Evolutionary conservation across 805 yeast genomes (phyloP).

Genomic region (Jamesozyma lodderae): DNA sequence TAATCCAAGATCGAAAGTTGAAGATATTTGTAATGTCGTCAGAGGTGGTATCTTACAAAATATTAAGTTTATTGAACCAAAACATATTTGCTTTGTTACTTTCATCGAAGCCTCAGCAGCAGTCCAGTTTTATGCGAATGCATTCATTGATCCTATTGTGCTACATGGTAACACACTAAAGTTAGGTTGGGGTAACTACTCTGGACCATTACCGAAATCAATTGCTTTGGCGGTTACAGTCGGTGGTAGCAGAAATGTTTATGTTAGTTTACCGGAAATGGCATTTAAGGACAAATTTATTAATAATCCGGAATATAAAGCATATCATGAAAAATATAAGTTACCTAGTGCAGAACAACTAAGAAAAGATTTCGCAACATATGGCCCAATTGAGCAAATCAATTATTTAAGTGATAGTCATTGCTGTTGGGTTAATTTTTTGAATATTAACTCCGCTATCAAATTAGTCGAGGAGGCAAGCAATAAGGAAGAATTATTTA

Average conservation of each 20-base stretch:
- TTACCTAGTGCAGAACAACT: slow-evolving; percentile 43
- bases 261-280: slow-evolving; percentile 48
- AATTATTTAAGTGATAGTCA: slow-evolving; percentile 59
- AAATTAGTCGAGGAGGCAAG: slow-evolving; percentile 53
- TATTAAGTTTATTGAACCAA: slow-evolving; percentile 43
- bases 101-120: slow-evolving; percentile 60
- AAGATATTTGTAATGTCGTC: slow-evolving; percentile 66
- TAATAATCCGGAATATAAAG: slow-evolving; percentile 28
- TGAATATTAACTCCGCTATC: slow-evolving; percentile 55
- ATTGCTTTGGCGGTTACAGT: slow-evolving; percentile 56
- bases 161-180: slow-evolving; percentile 54
- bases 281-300: slow-evolving; percentile 33
- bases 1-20: slow-evolving; percentile 54
- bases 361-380: slow-evolving; percentile 49
- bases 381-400: slow-evolving; percentile 70
- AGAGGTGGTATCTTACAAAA: slow-evolving; percentile 69
- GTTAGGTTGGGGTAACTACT: slow-evolving; percentile 64
- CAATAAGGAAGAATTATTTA: slow-evolving; percentile 30
- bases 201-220: slow-evolving; percentile 51
- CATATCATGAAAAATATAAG: slow-evolving; percentile 19
- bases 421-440: slow-evolving; percentile 69
- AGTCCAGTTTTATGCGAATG: slow-evolving; percentile 53
- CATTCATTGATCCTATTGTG: slow-evolving; percentile 48
- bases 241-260: slow-evolving; percentile 72
- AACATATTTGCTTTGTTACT: slow-evolving; percentile 58